These are phyloP conservation scores for Allium fistulosum DNA, from an alignment of 106 monocot species.

Conservation along the genomic window DNA sequence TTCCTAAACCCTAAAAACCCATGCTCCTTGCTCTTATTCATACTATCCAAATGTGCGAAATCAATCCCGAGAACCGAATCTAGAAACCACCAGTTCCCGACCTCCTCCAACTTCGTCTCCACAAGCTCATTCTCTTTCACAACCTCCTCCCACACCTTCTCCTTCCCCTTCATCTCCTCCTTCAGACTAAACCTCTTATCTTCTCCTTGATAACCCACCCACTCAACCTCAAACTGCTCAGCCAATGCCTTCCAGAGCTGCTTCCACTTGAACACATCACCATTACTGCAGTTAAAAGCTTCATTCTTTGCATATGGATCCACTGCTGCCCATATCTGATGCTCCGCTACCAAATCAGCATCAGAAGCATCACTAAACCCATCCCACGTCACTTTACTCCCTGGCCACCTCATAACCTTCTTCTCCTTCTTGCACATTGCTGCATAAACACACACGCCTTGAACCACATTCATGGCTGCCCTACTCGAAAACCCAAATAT, in stretches of 20 bases:
- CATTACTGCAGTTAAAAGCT: slow-evolving; percentile 32
- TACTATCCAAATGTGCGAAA: slow-evolving; percentile 35
- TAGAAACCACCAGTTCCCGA: slow-evolving; percentile 42
- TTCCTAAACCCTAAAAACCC: slow-evolving; percentile 74
- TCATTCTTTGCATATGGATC: slow-evolving; percentile 29
- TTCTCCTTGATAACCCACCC: slow-evolving; percentile 40
- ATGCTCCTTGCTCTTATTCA: slow-evolving; percentile 89
- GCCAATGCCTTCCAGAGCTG: slow-evolving; percentile 56
- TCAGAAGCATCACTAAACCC: slow-evolving; percentile 29
- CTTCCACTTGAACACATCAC: slow-evolving; percentile 70
- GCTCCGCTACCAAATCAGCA: slow-evolving; percentile 33
- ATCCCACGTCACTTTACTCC: slow-evolving; percentile 18
- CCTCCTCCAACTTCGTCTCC: slow-evolving; percentile 33
- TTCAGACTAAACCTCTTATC: slow-evolving; percentile 36
- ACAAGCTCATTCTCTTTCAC: slow-evolving; percentile 45
- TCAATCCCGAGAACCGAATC: slow-evolving; percentile 30
- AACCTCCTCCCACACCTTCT: slow-evolving; percentile 48
- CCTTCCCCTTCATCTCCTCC: slow-evolving; percentile 66
- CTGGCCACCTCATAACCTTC: slow-evolving; percentile 19
- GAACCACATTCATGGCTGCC: slow-evolving; percentile 20
- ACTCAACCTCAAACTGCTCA: slow-evolving; percentile 52
- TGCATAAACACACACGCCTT: slow-evolving; percentile 36
- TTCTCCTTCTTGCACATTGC: slow-evolving; percentile 31
- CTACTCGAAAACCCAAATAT: slow-evolving; percentile 30
- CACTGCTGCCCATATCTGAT: slow-evolving; percentile 54